Conservation (phyloP, 2,329 filamentous ascomycete genomes). For the Xylariaceae sp. region DNA sequence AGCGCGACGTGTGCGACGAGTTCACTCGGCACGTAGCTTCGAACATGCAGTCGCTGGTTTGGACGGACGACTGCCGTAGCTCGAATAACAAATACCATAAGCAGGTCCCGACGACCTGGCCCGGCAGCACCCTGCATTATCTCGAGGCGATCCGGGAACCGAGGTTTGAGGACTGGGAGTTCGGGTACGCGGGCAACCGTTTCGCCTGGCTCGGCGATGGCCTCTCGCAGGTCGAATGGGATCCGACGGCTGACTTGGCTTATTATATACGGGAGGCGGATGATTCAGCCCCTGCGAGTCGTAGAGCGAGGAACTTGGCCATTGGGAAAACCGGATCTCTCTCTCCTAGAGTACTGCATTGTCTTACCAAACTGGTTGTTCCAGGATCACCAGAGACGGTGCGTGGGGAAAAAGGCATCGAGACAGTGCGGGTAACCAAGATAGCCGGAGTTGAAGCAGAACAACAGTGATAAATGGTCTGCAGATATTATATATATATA, state of each 20-base stretch:
- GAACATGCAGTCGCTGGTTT: constrained; percentile 55
- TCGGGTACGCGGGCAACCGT: constrained; percentile 47
- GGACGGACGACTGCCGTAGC: constrained; percentile 52
- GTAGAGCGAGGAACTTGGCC: no score
- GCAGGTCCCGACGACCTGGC: constrained; percentile 53
- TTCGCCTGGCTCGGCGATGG: constrained; percentile 53
- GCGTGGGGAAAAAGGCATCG: no score
- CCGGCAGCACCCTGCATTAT: constrained; percentile 56
- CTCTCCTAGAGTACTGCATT: no score
- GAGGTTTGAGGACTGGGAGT: constrained; percentile 54
- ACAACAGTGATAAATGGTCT: no score
- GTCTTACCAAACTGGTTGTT: no score
- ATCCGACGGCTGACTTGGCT: constrained; percentile 48
- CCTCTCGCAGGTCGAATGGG: constrained; percentile 50
- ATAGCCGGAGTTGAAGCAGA: no score
- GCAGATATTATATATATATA: no score
- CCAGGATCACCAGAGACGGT: no score
- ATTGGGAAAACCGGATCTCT: no score
- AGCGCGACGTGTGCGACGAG: constrained; percentile 54
- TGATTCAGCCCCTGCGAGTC: no score
- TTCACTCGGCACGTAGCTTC: constrained; percentile 55
- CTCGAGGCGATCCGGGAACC: constrained; percentile 55
- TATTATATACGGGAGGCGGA: no score
- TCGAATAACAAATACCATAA: constrained; percentile 58
- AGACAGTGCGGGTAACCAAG: no score